Conservation (phyloP, 2,329 filamentous ascomycete genomes). For the Pseudocercospora fijiensis region DNA sequence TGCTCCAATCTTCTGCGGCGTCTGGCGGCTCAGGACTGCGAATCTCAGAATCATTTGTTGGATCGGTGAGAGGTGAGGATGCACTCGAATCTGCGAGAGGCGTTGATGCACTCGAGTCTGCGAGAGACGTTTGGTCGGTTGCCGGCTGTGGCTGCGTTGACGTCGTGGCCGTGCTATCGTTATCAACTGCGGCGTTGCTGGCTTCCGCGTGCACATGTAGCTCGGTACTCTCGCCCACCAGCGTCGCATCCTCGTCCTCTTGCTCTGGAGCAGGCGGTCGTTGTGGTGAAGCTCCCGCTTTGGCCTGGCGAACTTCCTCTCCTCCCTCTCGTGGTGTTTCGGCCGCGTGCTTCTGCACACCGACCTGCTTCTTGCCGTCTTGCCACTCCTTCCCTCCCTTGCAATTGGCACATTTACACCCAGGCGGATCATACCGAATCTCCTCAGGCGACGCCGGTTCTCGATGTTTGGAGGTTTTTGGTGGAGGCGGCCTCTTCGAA, state of each 20-base stretch:
- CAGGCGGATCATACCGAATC: conserved; percentile 8
- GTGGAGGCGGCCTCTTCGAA: background rate
- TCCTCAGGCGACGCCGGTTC: conserved; percentile 5
- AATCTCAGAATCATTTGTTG: background rate
- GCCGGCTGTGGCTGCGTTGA: background rate
- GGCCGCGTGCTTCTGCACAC: background rate
- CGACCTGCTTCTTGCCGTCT: background rate
- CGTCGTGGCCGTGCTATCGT: conserved; percentile 51
- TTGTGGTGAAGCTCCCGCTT: background rate
- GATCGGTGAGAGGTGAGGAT: background rate
- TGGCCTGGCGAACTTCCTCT: background rate
- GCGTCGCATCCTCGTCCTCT: background rate
- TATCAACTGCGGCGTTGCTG: conserved; percentile 83
- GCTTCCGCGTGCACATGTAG: conserved; percentile 42
- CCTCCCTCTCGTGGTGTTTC: background rate
- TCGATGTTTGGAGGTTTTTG: background rate
- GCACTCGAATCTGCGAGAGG: background rate
- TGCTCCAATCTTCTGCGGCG: background rate
- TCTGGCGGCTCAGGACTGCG: background rate
- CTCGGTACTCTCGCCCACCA: background rate
- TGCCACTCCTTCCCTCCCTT: conserved; percentile 6
- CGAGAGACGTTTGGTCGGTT: background rate
- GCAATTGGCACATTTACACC: conserved; percentile 1
- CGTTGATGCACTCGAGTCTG: background rate
- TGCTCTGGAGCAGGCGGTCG: too few relatives aligned